Conservation (phyloP, 23 red algal genomes). For the Agarophyton chilense region DNA sequence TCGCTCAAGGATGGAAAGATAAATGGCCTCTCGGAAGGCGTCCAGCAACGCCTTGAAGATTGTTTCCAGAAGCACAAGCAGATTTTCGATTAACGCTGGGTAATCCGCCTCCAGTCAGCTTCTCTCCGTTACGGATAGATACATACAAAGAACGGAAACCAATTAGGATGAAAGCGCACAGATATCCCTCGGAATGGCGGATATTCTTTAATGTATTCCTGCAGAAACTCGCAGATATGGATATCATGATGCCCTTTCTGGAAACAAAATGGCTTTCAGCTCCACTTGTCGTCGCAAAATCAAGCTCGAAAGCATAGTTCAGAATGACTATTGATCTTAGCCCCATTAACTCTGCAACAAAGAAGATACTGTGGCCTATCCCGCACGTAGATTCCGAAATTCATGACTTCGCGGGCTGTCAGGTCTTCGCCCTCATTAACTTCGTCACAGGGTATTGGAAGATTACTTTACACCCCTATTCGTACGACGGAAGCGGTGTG, state of each 20-base stretch:
- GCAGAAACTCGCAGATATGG: slow-evolving; percentile 23
- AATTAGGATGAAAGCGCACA: slow-evolving; percentile 32
- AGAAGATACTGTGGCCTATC: slow-evolving; percentile 26
- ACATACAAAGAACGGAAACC: not conserved
- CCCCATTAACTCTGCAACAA: slow-evolving; percentile 25
- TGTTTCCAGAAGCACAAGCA: not conserved
- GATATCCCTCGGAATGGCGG: not conserved
- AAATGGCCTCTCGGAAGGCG: not conserved
- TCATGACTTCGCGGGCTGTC: slow-evolving; percentile 14
- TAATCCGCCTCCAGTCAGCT: not conserved
- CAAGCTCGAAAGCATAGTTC: slow-evolving; percentile 14
- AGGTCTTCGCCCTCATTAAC: slow-evolving; percentile 23
- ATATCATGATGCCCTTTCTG: slow-evolving; percentile 17
- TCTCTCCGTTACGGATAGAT: not conserved
- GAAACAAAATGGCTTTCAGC: slow-evolving; percentile 25
- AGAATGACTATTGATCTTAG: slow-evolving; percentile 31
- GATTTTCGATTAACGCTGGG: slow-evolving; percentile 14
- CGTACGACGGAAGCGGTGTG: too few species aligned
- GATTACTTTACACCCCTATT: not conserved
- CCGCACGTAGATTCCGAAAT: slow-evolving; percentile 30
- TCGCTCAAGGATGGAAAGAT: too few species aligned
- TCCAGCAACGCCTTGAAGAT: not conserved
- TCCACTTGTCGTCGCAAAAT: slow-evolving; percentile 35
- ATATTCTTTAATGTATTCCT: slow-evolving; percentile 19
- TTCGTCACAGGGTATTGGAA: slow-evolving; percentile 38